phyloP scores from a whole-genome alignment of 805 yeast genomes.

The Kodamaea kaohsiungensis region DNA sequence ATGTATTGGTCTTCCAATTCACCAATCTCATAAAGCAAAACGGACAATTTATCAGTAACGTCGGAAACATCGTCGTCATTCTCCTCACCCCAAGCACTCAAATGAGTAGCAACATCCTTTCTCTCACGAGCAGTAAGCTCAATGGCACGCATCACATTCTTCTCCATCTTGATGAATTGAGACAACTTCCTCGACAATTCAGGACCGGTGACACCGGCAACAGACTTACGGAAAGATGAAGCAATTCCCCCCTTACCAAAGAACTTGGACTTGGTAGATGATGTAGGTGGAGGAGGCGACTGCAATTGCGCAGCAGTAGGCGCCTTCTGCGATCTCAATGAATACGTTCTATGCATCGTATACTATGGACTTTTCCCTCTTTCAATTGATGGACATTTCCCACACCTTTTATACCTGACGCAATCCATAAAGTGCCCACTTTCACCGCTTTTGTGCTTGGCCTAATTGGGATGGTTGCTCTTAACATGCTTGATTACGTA shows the following conservation, averaged over 20 bases:
- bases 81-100: conserved; percentile 84
- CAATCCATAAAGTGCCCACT: conserved; percentile 2
- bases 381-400: conserved; percentile 1
- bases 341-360: conserved; percentile 95
- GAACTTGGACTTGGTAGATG: conserved; percentile 85
- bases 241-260: conserved; percentile 79
- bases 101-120: conserved; percentile 78
- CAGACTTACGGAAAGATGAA: conserved; percentile 62
- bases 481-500: conserved; percentile 5
- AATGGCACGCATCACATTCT: conserved; percentile 75
- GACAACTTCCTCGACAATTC: conserved; percentile 75
- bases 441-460: neutral
- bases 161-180: conserved; percentile 76
- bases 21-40: conserved; percentile 77
- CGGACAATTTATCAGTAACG: conserved; percentile 85
- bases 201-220: conserved; percentile 82
- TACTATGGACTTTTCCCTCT: conserved; percentile 2
- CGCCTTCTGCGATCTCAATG: conserved; percentile 91
- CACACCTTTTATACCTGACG: neutral
- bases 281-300: conserved; percentile 93
- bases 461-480: conserved; percentile 13
- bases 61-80: conserved; percentile 86
- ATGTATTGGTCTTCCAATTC: conserved; percentile 86
- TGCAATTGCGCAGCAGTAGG: conserved; percentile 97
- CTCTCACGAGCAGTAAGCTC: conserved; percentile 78